Conservation (phyloP, 305 asterid species). For the Fraxinus platypoda region DNA sequence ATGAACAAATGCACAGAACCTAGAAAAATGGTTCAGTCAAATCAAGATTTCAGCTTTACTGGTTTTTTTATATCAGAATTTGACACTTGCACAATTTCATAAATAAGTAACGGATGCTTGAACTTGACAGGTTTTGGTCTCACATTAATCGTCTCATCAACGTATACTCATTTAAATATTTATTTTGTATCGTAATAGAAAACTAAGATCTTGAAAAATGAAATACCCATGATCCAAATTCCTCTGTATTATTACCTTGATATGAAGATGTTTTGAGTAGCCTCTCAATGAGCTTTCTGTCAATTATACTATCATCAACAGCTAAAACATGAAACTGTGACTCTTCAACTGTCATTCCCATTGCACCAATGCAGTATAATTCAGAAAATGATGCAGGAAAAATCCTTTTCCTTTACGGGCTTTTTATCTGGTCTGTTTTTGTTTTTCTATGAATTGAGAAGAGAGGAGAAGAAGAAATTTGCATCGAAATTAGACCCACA, state of each 20-base stretch:
- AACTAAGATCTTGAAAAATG: background rate
- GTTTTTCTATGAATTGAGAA: background rate
- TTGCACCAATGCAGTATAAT: conserved; percentile 21
- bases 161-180: background rate
- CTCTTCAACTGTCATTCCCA: conserved; percentile 75
- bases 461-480: background rate
- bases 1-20: background rate
- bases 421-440: conserved; percentile 14
- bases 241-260: conserved; percentile 48
- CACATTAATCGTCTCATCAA: background rate
- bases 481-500: conserved; percentile 46
- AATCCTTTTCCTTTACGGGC: background rate
- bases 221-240: conserved; percentile 2
- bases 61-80: background rate
- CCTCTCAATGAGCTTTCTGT: conserved; percentile 79
- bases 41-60: background rate
- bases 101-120: background rate
- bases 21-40: background rate
- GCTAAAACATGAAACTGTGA: conserved; percentile 84
- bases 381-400: background rate
- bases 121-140: background rate
- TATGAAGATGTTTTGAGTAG: conserved; percentile 72
- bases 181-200: background rate
- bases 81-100: too few relatives aligned
- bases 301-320: conserved; percentile 86